Evolutionary conservation across 441 rosid species (phyloP), one percentile per base, ranked within the genome.

Genomic region (Euphorbia celastroides): DNA sequence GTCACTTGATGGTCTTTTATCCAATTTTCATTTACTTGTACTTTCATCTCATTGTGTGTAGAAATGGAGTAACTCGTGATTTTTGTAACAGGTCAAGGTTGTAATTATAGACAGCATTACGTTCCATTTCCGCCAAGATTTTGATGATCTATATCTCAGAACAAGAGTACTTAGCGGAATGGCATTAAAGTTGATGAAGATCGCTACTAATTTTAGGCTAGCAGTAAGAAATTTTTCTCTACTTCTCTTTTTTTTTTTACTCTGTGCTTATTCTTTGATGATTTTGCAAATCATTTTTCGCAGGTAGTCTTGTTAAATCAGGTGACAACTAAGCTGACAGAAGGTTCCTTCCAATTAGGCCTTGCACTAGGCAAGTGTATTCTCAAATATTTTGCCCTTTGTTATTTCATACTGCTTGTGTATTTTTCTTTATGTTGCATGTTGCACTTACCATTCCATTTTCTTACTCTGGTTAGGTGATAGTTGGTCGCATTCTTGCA

Each of bases 401-500:
- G 14, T 66, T 5, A 19, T 67, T 38, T 44, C 8, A 19, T n/a
- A 16, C 25, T 38, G 12, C 7, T 60, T 6, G 0, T 58, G 16
- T 16, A 27, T 62, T 11, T 38, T 26, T 26, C 14, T 67, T 65
- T 32, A 34, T 36, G 20, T 70, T 70, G 25, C n/a, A 52, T 23
- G 17, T 51, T 60, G 27, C 65, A 72, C 34, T 74, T 25, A 30
- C 23, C 41, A 60, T 57, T 10, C 57, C 55, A 55, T 67, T 70
- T 69, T 30, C 62, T 69, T 20, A 31, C 62, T 26, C 57, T 74
- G 72, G 55, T 66, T 75, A 93, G 97, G 98, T 28, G 98, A 93
- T 76, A 88, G 96, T 81, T 91, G 99, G 99, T 89, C 99, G 30
- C 96, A 92, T 77, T 84, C 86, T 1, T 94, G 94, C 83, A 91